These are phyloP conservation scores for Piromyces sp. DNA, from an alignment of 192 early-diverging fungal species.

Conservation along the genomic window DNA sequence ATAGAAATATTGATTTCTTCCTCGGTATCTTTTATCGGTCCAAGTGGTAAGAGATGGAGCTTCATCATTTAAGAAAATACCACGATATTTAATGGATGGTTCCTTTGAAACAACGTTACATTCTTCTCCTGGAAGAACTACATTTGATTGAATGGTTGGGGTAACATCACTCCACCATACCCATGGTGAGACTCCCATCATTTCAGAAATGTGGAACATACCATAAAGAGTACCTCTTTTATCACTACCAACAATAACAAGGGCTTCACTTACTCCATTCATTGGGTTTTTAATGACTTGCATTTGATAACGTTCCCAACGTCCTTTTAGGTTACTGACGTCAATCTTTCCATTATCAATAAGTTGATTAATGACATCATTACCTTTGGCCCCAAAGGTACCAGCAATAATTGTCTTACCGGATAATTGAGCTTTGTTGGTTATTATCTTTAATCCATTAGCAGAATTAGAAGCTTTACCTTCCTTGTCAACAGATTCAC, in stretches of 20 bases:
- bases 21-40: neutral
- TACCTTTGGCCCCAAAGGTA: neutral
- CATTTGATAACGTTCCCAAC: neutral
- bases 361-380: neutral
- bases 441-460: neutral
- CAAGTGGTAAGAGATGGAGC: conserved; percentile 2
- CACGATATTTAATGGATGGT: conserved; percentile 9
- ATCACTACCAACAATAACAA: neutral
- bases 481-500: neutral
- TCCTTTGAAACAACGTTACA: neutral
- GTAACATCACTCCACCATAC: neutral
- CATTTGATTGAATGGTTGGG: neutral
- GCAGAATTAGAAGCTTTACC: neutral
- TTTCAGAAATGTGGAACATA: neutral
- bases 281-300: neutral
- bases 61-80: conserved; percentile 12
- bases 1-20: conserved; percentile 3
- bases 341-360: neutral
- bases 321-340: neutral
- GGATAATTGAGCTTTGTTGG: neutral
- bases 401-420: neutral
- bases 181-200: neutral
- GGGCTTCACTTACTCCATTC: neutral
- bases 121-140: neutral
- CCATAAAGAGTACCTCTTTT: neutral